Evolutionary conservation across 345 rosid species (phyloP).

Genomic region (Mallotus nudiflorus): DNA sequence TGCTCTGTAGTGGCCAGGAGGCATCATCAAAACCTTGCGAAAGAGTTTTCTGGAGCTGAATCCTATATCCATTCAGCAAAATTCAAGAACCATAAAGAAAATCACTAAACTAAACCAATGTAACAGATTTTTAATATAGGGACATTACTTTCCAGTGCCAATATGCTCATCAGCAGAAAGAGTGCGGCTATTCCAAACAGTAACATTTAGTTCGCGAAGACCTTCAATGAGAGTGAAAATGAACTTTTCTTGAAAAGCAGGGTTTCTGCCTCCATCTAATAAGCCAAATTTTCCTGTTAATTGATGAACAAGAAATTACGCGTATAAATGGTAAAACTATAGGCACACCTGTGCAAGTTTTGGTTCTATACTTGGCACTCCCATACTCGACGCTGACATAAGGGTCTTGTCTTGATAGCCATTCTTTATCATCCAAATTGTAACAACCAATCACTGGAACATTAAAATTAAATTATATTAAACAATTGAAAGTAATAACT

Average conservation of each 20-base stretch:
- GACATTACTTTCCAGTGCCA: constrained; percentile 47
- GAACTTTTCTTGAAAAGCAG: constrained; percentile 54
- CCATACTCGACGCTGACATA: constrained; percentile 63
- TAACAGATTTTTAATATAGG: too few species aligned
- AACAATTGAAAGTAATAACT: neutral
- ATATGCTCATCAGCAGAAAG: constrained; percentile 46
- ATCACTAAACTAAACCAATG: neutral
- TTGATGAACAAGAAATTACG: too few species aligned
- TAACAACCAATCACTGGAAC: constrained; percentile 57
- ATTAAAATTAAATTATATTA: neutral
- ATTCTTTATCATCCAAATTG: constrained; percentile 71
- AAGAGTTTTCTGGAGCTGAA: constrained; percentile 50
- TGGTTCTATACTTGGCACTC: constrained; percentile 47
- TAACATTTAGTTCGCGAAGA: constrained; percentile 39
- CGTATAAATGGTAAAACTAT: neutral
- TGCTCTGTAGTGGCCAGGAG: constrained; percentile 41
- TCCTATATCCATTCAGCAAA: constrained; percentile 26
- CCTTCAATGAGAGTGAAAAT: constrained; percentile 50
- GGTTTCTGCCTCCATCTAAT: constrained; percentile 60
- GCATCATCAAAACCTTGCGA: constrained; percentile 50
- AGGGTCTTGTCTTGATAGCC: constrained; percentile 73
- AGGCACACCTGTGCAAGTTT: constrained; percentile 61
- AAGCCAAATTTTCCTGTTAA: neutral
- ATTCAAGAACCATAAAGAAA: too few species aligned
- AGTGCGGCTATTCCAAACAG: constrained; percentile 52